Evolutionary conservation across 306 rosid species (phyloP).

Genomic region (Fragaria nilgerrensis): DNA sequence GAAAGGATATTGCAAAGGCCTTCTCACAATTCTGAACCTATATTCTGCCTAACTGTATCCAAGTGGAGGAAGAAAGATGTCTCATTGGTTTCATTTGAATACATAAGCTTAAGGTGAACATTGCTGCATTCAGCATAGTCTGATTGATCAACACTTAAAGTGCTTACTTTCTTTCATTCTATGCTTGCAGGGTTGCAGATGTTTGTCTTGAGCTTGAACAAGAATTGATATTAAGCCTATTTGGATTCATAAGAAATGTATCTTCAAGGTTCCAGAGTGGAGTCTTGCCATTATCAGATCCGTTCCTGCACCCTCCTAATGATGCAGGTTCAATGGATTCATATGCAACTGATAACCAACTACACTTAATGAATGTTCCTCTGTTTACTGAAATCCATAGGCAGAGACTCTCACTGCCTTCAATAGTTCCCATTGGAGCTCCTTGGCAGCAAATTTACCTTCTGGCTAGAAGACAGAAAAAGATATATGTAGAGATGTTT

Average conservation of each 20-base stretch:
- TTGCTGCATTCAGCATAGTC: constrained; percentile 25
- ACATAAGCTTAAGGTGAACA: constrained; percentile 73
- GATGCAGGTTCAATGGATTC: constrained; percentile 38
- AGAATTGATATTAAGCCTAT: constrained; percentile 81
- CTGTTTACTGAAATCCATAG: constrained; percentile 35
- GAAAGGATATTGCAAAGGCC: constrained; percentile 45
- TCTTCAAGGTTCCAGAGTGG: constrained; percentile 53
- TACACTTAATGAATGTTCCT: constrained; percentile 35
- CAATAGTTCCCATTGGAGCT: constrained; percentile 86
- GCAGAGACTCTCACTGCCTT: constrained; percentile 46
- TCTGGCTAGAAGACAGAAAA: constrained; percentile 83
- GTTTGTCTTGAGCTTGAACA: constrained; percentile 89
- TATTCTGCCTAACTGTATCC: constrained; percentile 63
- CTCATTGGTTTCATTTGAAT: constrained; percentile 81
- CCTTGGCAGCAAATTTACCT: constrained; percentile 95
- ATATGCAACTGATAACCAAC: constrained; percentile 36
- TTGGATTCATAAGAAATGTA: constrained; percentile 63
- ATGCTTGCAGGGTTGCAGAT: constrained; percentile 80
- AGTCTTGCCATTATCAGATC: constrained; percentile 49
- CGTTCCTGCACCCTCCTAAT: constrained; percentile 17
- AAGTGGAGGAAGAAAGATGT: constrained; percentile 94
- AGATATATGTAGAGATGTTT: constrained; percentile 78
- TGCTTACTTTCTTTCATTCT: constrained; percentile 28
- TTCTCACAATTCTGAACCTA: constrained; percentile 54
- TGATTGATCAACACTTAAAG: neutral